A percentile compares a stretch with the other conserved stretches of the same genome.
phyloP scores from a whole-genome alignment of 163 green algal species.

The Coccomyxa subellipsoidea region DNA sequence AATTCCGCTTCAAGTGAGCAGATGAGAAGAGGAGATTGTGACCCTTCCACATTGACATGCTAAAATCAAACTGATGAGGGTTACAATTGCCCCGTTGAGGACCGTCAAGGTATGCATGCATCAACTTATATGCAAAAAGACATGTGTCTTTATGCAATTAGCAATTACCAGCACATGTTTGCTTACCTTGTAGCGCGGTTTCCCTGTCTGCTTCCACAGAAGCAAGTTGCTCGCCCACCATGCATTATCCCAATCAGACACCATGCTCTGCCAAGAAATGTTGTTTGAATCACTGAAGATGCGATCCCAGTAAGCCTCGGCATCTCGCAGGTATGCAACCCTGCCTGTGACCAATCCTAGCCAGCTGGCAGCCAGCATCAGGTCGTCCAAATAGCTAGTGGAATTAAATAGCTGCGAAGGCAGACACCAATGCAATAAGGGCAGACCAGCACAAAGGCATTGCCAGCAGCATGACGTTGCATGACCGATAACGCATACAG shows the following conservation, averaged over 20 bases:
- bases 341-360: conserved; percentile 43
- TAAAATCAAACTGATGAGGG: too few species aligned
- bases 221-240: conserved; percentile 35
- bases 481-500: too few species aligned
- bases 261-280: conserved; percentile 12
- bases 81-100: too few species aligned
- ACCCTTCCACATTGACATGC: too few species aligned
- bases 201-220: conserved; percentile 32
- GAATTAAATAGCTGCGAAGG: conserved; percentile 37
- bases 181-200: neutral
- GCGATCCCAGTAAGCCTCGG: conserved; percentile 24
- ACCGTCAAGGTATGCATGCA: too few species aligned
- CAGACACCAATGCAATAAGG: too few species aligned
- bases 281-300: neutral
- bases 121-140: too few species aligned
- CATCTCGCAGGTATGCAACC: conserved; percentile 30
- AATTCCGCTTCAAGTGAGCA: too few species aligned
- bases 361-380: conserved; percentile 50
- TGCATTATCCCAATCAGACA: conserved; percentile 44
- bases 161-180: neutral
- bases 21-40: too few species aligned
- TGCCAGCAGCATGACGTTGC: too few species aligned
- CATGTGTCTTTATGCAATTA: too few species aligned
- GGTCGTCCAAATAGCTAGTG: conserved; percentile 53
- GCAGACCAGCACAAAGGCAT: too few species aligned